Evolutionary conservation across 805 yeast species (phyloP).

Genomic region (Barnettozyma californica): DNA sequence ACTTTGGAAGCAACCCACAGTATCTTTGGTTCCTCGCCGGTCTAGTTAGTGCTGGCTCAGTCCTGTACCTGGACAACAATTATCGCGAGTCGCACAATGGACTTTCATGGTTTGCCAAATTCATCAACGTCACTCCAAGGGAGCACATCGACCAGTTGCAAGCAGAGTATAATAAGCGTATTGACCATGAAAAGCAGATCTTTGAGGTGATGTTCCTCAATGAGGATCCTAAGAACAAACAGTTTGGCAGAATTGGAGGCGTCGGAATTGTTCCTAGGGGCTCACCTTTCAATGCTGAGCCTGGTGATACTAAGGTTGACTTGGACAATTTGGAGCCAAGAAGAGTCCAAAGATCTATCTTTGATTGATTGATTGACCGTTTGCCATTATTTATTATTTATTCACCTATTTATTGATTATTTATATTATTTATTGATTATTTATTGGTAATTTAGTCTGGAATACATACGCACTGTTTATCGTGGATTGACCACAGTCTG

Average conservation of each 20-base stretch:
- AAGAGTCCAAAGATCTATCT: slow-evolving; percentile 8
- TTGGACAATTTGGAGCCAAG: slow-evolving; percentile 10
- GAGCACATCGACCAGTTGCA: slow-evolving; percentile 2
- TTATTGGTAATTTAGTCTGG: background rate
- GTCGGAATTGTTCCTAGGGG: slow-evolving; percentile 7
- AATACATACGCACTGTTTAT: background rate
- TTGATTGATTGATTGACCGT: slow-evolving; percentile 7
- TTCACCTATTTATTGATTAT: background rate
- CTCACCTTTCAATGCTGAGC: slow-evolving; percentile 10
- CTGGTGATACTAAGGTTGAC: slow-evolving; percentile 6
- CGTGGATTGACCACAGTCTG: background rate
- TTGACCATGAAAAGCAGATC: slow-evolving; percentile 2
- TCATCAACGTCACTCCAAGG: slow-evolving; percentile 1
- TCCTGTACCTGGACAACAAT: background rate
- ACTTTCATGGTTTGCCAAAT: slow-evolving; percentile 4
- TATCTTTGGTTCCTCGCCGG: background rate
- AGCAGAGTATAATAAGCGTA: slow-evolving; percentile 2
- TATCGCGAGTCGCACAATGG: slow-evolving; percentile 1
- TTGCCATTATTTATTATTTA: background rate
- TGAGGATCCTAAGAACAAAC: background rate
- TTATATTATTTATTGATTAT: background rate
- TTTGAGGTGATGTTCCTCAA: slow-evolving; percentile 6
- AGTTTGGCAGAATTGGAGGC: slow-evolving; percentile 5
- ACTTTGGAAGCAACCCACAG: slow-evolving; percentile 1
- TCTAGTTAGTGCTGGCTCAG: background rate